A percentile compares a stretch with the other conserved stretches of the same genome.
Conservation (phyloP, 2,329 filamentous ascomycete species). For the Fusarium siculi region DNA sequence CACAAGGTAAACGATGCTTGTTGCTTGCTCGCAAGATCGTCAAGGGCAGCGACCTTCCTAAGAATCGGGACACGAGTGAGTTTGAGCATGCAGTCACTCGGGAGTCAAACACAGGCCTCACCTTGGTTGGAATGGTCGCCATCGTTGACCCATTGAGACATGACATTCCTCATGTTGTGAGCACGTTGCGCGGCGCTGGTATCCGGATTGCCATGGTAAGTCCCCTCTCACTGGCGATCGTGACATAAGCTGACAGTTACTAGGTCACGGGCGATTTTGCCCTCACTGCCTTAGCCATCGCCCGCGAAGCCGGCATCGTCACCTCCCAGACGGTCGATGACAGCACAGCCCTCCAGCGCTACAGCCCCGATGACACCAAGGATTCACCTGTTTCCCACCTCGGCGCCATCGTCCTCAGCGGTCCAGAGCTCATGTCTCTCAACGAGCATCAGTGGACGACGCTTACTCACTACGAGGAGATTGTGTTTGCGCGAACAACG, state of each 20-base stretch:
- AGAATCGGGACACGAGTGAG: slow-evolving; percentile 68
- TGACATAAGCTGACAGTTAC: accelerated
- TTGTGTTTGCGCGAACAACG: slow-evolving; percentile 79
- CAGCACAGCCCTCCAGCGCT: slow-evolving; percentile 60
- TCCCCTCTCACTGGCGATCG: accelerated
- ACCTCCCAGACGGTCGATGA: slow-evolving; percentile 65
- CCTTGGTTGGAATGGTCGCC: slow-evolving; percentile 78
- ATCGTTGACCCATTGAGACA: slow-evolving; percentile 82
- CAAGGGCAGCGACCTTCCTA: background rate
- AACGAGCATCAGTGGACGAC: slow-evolving; percentile 76
- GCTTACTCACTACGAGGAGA: slow-evolving; percentile 73
- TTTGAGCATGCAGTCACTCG: slow-evolving; percentile 60
- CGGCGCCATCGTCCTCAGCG: slow-evolving; percentile 70
- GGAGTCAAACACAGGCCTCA: slow-evolving; percentile 57
- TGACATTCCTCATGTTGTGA: slow-evolving; percentile 75
- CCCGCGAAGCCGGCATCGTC: slow-evolving; percentile 77
- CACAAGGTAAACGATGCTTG: slow-evolving; percentile 9
- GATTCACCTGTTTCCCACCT: background rate
- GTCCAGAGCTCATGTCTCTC: slow-evolving; percentile 72
- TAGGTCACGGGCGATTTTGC: slow-evolving; percentile 80
- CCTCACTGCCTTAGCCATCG: slow-evolving; percentile 78
- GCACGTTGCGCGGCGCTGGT: slow-evolving; percentile 74
- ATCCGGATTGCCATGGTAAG: slow-evolving; percentile 81
- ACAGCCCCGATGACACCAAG: slow-evolving; percentile 3
- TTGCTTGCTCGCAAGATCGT: background rate